Base-by-base conservation (phyloP, 805 yeast genomes). In the Metschnikowia arizonensis region DNA sequence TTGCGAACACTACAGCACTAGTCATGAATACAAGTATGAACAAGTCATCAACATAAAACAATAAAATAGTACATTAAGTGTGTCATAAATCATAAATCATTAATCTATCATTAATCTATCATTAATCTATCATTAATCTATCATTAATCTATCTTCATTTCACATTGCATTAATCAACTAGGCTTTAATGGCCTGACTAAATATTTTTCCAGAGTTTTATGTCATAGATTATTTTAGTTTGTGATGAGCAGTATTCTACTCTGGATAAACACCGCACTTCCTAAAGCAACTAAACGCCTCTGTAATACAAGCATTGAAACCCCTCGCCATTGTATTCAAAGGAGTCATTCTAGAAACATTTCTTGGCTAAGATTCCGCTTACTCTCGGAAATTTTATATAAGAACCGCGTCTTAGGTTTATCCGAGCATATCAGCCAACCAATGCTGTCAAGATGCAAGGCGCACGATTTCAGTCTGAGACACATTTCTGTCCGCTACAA, bases 401-500 rank as follows among this genome's bases (percentile, higher is more conserved):
- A 26, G 12, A 12, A 12, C n/a, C 19, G 21, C 9, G 33, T 19
- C 33, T 11, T n/a, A 11, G 24, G 10, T 11, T 4, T 17, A 2
- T 28, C 15, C 31, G 31, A 5, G 31, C 31, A 4, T 28, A 28
- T 28, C 15, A 15, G 37, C 37, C 23, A 15, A 26, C 37, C 23
- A 8, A 11, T 26, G 11, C 7, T 32, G 15, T 26, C 29, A 5
- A n/a, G 15, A 37, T 37, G 40, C 25, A 28, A 15, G 18, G 40
- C 33, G 18, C 40, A 28, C 40, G 32, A 17, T 19, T 37, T 18
- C 19, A 28, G 33, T 28, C 40, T 37, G 32, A n/a, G 40, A 28
- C 40, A 18, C 18, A 18, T 33, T 37, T 25, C 40, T 18, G 40
- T 17, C 29, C n/a, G 28, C 19, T 34, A 23, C 40, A 36, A 38